These are phyloP conservation scores for Brassica cretica DNA, from an alignment of 345 rosid genomes.

Conservation along the genomic window DNA sequence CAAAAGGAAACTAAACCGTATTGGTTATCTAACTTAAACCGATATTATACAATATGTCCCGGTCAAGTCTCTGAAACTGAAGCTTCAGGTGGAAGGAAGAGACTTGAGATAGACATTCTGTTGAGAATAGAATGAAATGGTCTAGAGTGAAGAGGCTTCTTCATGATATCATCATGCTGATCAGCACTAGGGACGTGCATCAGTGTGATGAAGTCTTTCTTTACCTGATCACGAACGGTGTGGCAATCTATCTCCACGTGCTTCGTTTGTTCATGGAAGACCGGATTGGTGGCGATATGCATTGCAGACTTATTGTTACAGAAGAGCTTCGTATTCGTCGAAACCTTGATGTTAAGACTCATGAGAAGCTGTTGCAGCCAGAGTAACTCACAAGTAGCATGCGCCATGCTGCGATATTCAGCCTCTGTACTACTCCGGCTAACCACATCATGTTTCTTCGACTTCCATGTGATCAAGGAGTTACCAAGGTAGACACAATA, in stretches of 20 bases:
- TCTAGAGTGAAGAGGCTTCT: neutral
- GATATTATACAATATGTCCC: neutral
- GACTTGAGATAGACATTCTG: neutral
- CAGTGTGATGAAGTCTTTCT: neutral
- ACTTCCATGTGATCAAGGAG: neutral
- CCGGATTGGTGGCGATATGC: neutral
- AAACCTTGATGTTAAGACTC: fast-evolving
- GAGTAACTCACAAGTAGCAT: neutral
- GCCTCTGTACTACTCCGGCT: neutral
- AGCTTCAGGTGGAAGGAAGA: neutral
- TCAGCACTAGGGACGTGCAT: neutral
- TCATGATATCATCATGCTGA: neutral
- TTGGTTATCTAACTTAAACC: too few relatives aligned
- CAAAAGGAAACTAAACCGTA: too few relatives aligned
- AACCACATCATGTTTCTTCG: fast-evolving
- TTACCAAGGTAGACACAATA: neutral
- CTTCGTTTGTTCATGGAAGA: neutral
- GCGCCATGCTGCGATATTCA: neutral
- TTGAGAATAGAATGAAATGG: neutral
- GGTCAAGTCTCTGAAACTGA: neutral
- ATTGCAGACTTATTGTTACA: neutral
- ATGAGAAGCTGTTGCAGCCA: neutral
- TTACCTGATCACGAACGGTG: neutral
- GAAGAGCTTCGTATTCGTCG: neutral
- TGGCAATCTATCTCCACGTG: neutral